These are phyloP conservation scores for Neohortaea acidophila DNA, from an alignment of 495 filamentous ascomycete species.

Conservation along the genomic window DNA sequence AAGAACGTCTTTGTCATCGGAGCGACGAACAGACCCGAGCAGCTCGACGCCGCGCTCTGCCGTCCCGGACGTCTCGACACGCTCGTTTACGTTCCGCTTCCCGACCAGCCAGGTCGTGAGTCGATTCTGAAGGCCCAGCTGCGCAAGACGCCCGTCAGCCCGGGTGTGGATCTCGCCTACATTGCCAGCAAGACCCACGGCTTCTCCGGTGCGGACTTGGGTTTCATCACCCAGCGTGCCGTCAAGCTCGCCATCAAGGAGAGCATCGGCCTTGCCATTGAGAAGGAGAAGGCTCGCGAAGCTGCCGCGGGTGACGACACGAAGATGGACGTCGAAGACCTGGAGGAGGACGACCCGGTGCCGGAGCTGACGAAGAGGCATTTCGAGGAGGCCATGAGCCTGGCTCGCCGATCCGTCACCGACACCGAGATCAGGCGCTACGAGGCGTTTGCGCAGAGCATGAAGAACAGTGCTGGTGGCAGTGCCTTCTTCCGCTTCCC, in stretches of 20 bases:
- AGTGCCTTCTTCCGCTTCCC: constrained; percentile 97
- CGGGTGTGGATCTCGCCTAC: constrained; percentile 73
- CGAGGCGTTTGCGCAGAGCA: constrained; percentile 94
- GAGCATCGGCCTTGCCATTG: constrained; percentile 77
- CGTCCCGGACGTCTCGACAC: constrained; percentile 97
- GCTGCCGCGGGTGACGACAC: constrained; percentile 61
- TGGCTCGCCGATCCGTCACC: constrained; percentile 79
- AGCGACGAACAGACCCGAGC: constrained; percentile 95
- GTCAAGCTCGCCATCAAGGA: constrained; percentile 99
- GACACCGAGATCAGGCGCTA: constrained; percentile 96
- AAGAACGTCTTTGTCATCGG: constrained; percentile 99
- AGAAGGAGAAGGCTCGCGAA: constrained; percentile 74
- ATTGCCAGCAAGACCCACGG: constrained; percentile 96
- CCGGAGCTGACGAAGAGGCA: constrained; percentile 88
- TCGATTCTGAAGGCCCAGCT: constrained; percentile 90
- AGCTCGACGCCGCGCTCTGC: constrained; percentile 92
- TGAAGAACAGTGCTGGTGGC: constrained; percentile 83
- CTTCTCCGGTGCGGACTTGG: constrained; percentile 98
- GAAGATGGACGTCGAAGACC: constrained; percentile 58
- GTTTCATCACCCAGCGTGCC: constrained; percentile 95
- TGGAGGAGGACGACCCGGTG: constrained; percentile 82
- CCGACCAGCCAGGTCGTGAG: constrained; percentile 73
- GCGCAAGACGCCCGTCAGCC: constrained; percentile 87
- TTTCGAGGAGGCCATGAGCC: constrained; percentile 97
- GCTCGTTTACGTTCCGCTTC: constrained; percentile 91